Evolutionary conservation across 169 alveolate genomes (phyloP).

Genomic region (Babesia bovis): DNA sequence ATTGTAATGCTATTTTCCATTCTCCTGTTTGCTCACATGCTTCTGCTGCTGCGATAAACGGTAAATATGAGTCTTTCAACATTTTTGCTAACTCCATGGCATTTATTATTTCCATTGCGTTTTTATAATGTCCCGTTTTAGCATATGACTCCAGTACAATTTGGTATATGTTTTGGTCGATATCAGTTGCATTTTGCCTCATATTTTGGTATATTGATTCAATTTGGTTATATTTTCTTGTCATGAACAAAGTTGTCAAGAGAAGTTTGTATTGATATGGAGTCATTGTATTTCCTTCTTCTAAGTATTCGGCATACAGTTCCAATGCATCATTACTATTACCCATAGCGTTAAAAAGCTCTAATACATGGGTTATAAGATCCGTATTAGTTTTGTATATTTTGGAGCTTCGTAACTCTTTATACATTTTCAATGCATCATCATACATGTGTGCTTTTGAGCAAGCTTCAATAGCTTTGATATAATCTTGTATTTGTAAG

Average conservation of each 20-base stretch:
- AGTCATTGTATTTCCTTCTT: conserved; percentile 15
- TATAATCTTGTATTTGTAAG: conserved; percentile 23
- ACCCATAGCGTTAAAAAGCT: conserved; percentile 14
- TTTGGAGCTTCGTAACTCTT: conserved; percentile 30
- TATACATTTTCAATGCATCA: conserved; percentile 41
- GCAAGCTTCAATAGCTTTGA: conserved; percentile 50
- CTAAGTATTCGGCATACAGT: conserved; percentile 14
- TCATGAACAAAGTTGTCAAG: conserved; percentile 23
- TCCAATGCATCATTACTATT: conserved; percentile 31
- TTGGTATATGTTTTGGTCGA: conserved; percentile 27
- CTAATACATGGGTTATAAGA: conserved; percentile 4
- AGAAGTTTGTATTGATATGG: conserved; percentile 39
- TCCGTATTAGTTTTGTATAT: background rate
- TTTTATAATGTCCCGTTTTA: conserved; percentile 42
- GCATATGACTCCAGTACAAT: conserved; percentile 43
- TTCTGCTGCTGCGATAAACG: conserved; percentile 44
- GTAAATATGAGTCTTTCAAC: background rate
- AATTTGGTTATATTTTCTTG: conserved; percentile 20
- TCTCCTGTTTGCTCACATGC: conserved; percentile 60
- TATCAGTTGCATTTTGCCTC: background rate
- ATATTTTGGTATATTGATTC: conserved; percentile 35
- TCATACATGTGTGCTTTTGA: conserved; percentile 28
- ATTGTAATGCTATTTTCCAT: conserved; percentile 61
- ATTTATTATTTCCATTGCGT: conserved; percentile 27
- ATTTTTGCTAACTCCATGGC: conserved; percentile 25